Percentiles rank a stretch among this genome's conserved stretches.
Evolutionary conservation across 116 monocot species (phyloP).

Genomic region (Cymodocea nodosa): DNA sequence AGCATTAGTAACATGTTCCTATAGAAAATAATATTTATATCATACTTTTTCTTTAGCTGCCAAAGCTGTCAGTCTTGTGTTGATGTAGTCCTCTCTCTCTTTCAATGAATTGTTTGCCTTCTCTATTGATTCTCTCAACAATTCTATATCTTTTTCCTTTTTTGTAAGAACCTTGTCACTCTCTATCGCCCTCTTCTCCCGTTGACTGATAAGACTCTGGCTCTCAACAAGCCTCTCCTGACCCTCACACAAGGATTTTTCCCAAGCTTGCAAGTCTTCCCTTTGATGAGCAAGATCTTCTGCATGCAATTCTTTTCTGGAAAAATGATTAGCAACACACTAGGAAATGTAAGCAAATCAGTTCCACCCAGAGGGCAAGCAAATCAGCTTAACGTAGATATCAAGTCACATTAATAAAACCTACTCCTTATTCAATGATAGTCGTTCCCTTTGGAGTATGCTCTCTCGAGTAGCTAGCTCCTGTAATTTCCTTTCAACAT

Average conservation of each 20-base stretch:
- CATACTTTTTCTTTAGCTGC: conserved; percentile 57
- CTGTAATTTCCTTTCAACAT: conserved; percentile 55
- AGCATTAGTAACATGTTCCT: too few relatives aligned
- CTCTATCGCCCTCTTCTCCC: conserved; percentile 67
- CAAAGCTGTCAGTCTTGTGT: conserved; percentile 31
- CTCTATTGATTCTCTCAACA: conserved; percentile 31
- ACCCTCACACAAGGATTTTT: conserved; percentile 59
- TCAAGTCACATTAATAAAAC: background rate
- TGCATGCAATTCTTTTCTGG: conserved; percentile 41
- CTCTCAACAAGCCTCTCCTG: conserved; percentile 74
- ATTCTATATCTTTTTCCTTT: conserved; percentile 64
- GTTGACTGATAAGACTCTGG: conserved; percentile 69
- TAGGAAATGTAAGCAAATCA: background rate
- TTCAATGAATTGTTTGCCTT: conserved; percentile 31
- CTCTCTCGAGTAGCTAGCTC: conserved; percentile 59
- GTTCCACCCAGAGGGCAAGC: background rate
- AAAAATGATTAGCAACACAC: background rate
- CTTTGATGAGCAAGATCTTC: conserved; percentile 54
- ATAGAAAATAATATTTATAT: background rate
- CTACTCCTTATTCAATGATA: conserved; percentile 61
- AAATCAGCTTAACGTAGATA: background rate
- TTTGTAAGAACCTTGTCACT: conserved; percentile 43
- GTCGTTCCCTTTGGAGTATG: conserved; percentile 51
- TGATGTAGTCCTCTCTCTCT: conserved; percentile 52
- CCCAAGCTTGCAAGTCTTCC: conserved; percentile 64